Evolutionary conservation across 106 monocot genomes (phyloP), one percentile per base, ranked within the genome.

Genomic region (Dioscorea zingiberensis): DNA sequence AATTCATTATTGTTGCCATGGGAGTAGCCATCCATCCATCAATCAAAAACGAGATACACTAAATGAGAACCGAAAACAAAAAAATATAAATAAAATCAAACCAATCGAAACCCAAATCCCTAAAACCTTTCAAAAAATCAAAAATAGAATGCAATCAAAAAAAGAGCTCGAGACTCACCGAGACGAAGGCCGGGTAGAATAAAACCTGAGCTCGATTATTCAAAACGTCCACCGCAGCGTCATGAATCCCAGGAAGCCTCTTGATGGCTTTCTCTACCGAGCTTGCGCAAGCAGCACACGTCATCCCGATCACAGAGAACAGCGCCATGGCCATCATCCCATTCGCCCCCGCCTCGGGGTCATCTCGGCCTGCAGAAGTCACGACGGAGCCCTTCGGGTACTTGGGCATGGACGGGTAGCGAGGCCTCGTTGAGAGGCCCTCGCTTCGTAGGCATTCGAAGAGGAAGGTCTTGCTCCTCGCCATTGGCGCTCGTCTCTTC

Each of bases 221-320:
- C 26, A 94, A 87, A 2, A 94, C 84, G 54, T 94, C 94, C 3
- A 90, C 89, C 7, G 90, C 78, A 13, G 84, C 94, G 62, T 90
- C 82, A 25, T 82, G 82, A 59, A 94, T 90, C 29, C 94, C 94
- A 14, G 90, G 84, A 3, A 94, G 70, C 25, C 86, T 72, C 76
- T 90, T 90, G 59, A 94, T 63, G 56, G 90, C 87, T 76, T 90
- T 94, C 84, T 94, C 90, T 5, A 94, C 87, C 55, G 90, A 90
- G 15, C 80, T 87, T 12, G 94, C 74, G 62, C 94, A 94, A 4
- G 94, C 94, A 6, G 87, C 58, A 67, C 94, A 94, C 17, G 81
- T 82, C 90, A 94, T 82, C 30, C 94, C 94, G 10, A 25, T 44
- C 29, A 94, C 94, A 7, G 79, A 60, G 48, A 94, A 84, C 60